phyloP scores from a whole-genome alignment of 495 filamentous ascomycete species.

The Chaetomium fimeti region DNA sequence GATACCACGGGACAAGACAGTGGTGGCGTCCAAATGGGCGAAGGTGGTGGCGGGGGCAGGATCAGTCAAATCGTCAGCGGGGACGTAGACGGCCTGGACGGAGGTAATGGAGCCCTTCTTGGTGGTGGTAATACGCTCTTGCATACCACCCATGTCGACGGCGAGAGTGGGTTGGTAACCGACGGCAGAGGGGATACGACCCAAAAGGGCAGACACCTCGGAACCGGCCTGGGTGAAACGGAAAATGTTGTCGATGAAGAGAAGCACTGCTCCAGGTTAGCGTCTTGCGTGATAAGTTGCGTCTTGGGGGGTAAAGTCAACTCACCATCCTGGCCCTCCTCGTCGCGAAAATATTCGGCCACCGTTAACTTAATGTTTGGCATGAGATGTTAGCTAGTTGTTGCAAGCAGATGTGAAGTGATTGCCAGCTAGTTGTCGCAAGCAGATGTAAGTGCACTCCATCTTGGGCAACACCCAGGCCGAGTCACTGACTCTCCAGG shows the following conservation, averaged over 20 bases:
- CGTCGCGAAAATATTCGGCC: slow-evolving; percentile 95
- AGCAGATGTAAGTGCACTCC: too few species aligned
- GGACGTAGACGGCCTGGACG: slow-evolving; percentile 99
- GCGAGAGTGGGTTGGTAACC: slow-evolving; percentile 99
- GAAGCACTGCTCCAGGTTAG: slow-evolving; percentile 62
- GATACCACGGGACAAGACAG: slow-evolving; percentile 99
- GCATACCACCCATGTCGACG: slow-evolving; percentile 99
- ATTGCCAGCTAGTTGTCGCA: too few species aligned
- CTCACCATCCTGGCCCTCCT: slow-evolving; percentile 90
- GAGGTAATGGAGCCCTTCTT: slow-evolving; percentile 99
- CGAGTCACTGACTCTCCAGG: too few species aligned
- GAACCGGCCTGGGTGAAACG: slow-evolving; percentile 99
- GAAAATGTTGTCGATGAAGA: slow-evolving; percentile 99
- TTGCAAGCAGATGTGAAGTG: too few species aligned
- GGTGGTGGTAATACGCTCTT: slow-evolving; percentile 99
- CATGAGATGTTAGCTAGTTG: too few species aligned
- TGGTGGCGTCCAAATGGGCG: slow-evolving; percentile 99
- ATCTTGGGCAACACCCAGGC: too few species aligned
- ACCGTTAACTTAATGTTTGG: slow-evolving; percentile 55
- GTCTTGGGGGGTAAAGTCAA: background rate
- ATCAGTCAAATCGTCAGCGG: slow-evolving; percentile 99
- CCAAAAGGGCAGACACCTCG: slow-evolving; percentile 98
- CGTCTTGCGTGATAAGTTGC: background rate
- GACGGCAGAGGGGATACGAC: slow-evolving; percentile 99
- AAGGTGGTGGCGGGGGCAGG: slow-evolving; percentile 99